Evolutionary conservation across 164 flowering plant genomes (phyloP), one percentile per base, ranked within the genome.

Genomic region (Aristolochia californica): DNA sequence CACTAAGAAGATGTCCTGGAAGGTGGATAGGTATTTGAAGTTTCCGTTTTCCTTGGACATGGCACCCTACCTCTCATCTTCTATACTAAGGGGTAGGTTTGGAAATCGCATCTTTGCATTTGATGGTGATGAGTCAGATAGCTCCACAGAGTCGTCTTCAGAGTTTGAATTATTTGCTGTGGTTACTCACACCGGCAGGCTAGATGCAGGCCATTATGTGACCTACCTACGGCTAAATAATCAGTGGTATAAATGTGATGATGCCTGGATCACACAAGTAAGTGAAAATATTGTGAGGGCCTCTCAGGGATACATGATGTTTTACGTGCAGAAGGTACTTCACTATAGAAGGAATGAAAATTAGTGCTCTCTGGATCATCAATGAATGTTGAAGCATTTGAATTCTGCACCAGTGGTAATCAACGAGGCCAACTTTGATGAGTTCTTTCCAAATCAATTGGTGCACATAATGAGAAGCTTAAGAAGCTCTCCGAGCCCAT

Each of bases 161-260:
- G 83, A 90, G 70, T 87, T 85, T 74, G 97, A 90, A 80, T 61
- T 90, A 71, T 90, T 90, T 74, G 97, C 97, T 3, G 88, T 90
- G 27, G 73, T 90, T 50, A 83, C 97, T 20, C 97, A 90, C 71
- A 50, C 84, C 1, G 97, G 97, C 21, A 82, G 74, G 51, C 77
- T 90, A 47, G 88, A 90, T 58, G 83, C 90, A 30, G 97, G 97
- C 21, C 97, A 90, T 45, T 90, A 90, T 40, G 84, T 85, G 45
- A 84, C 96, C 1, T 91, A 80, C 56, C 61, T 91, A 55, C 80
- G 93, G 43, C 63, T 88, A 26, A 70, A 72, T 51, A 68, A 84
- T 60, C 84, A 77, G 52, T 91, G 98, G 98, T 91, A 84, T 77
- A 88, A 83, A 63, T 91, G 96, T 65, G 96, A 91, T 59, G 96